Evolutionary conservation across 2,329 filamentous ascomycete species (phyloP).

Genomic region (Pseudogymnoascus sp.): DNA sequence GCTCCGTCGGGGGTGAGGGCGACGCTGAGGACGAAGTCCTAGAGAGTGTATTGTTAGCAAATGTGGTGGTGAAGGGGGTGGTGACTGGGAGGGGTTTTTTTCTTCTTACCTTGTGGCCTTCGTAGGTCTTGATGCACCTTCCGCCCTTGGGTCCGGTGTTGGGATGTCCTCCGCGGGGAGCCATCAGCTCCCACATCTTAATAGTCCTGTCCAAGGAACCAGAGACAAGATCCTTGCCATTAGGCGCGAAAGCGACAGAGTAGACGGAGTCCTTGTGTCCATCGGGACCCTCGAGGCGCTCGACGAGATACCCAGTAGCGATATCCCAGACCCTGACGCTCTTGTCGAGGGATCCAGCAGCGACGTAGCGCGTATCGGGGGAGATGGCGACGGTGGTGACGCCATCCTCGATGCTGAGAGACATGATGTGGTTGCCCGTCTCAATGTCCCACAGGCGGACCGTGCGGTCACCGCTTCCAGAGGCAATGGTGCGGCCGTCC

Average conservation of each 20-base stretch:
- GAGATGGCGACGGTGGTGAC: constrained; percentile 97
- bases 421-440: constrained; percentile 70
- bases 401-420: constrained; percentile 87
- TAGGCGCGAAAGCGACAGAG: constrained; percentile 90
- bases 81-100: constrained; percentile 21
- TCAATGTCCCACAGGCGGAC: constrained; percentile 96
- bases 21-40: constrained; percentile 95
- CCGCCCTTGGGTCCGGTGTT: constrained; percentile 69
- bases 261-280: constrained; percentile 98
- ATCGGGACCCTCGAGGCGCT: constrained; percentile 84
- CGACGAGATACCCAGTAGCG: constrained; percentile 72
- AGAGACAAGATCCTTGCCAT: constrained; percentile 84
- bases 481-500: constrained; percentile 89
- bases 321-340: constrained; percentile 97
- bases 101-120: constrained; percentile 76
- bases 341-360: constrained; percentile 92
- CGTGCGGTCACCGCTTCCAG: constrained; percentile 87
- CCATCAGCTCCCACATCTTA: constrained; percentile 95
- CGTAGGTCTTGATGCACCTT: constrained; percentile 93
- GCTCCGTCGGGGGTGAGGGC: constrained; percentile 87
- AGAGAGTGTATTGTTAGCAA: constrained; percentile 16
- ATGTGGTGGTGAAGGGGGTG: neutral
- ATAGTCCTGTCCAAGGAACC: constrained; percentile 96
- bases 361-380: constrained; percentile 86
- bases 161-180: constrained; percentile 57